phyloP scores from a whole-genome alignment of 2,329 filamentous ascomycete genomes.

The Madurella fahalii region DNA sequence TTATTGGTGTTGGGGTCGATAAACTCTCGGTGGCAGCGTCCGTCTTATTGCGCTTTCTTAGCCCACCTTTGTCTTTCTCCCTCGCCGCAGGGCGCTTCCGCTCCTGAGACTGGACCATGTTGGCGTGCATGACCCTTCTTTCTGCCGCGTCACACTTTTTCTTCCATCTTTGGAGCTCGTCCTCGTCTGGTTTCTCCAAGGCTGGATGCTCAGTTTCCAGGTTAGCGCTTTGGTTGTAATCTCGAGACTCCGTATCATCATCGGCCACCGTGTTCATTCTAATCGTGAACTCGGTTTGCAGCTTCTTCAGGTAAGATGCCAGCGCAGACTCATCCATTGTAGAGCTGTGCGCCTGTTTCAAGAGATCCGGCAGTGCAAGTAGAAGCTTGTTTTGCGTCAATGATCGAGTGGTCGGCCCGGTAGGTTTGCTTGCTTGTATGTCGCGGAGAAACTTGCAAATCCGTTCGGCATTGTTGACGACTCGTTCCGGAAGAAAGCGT shows the following conservation, averaged over 20 bases:
- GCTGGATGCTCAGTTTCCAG: background rate
- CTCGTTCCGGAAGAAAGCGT: conserved; percentile 58
- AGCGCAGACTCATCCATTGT: conserved; percentile 62
- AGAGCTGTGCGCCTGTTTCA: conserved; percentile 64
- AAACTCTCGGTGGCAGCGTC: background rate
- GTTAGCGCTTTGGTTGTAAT: too few relatives aligned
- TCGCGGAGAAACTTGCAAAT: conserved; percentile 61
- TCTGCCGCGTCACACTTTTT: conserved; percentile 10
- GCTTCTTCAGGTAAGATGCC: conserved; percentile 56
- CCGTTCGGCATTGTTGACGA: conserved; percentile 64
- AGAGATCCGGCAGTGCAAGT: conserved; percentile 65
- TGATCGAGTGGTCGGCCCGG: conserved; percentile 35
- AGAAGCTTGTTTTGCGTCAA: conserved; percentile 57
- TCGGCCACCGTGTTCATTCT: conserved; percentile 9
- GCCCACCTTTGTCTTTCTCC: background rate
- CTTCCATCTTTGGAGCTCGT: conserved; percentile 9
- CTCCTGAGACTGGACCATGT: conserved; percentile 1
- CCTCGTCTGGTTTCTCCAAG: conserved; percentile 9
- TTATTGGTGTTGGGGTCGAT: background rate
- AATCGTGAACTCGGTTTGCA: conserved; percentile 68
- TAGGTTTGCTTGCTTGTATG: conserved; percentile 55
- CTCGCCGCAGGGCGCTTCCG: background rate
- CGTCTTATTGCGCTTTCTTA: background rate
- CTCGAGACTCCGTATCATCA: background rate
- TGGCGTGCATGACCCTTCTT: conserved; percentile 10